Conservation (phyloP, 495 filamentous ascomycete species). For the Neurospora pannonica region DNA sequence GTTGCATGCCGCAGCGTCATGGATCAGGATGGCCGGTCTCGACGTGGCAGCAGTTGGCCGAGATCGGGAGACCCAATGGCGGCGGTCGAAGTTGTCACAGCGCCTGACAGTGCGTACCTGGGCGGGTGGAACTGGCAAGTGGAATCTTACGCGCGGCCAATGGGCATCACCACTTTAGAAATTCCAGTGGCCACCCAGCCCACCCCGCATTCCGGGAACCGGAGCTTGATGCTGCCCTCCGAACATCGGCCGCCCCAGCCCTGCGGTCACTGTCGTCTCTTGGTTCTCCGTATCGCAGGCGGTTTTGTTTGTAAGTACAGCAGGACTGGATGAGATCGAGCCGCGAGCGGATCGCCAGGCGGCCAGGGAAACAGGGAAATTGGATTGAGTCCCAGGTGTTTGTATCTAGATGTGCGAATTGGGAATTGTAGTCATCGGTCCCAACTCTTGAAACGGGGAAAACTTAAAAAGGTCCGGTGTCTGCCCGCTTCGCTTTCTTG, state of each 20-base stretch:
- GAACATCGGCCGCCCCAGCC: conserved; percentile 18
- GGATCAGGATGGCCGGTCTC: background rate
- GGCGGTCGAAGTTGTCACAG: background rate
- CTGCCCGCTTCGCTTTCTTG: background rate
- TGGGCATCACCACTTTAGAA: conserved; percentile 17
- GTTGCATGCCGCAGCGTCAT: background rate
- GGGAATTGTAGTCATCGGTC: background rate
- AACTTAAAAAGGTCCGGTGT: background rate
- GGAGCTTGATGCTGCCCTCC: conserved; percentile 19
- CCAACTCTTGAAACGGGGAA: background rate
- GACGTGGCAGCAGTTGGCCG: background rate
- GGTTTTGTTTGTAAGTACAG: background rate
- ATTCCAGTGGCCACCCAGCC: conserved; percentile 16
- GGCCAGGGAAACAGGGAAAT: background rate
- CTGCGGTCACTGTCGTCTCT: background rate
- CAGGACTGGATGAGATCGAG: background rate
- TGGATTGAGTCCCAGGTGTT: background rate
- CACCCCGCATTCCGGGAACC: conserved; percentile 32
- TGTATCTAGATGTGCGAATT: background rate
- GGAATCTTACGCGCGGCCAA: conserved; percentile 11
- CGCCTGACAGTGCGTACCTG: background rate
- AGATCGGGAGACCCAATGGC: background rate
- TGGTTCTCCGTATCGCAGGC: background rate
- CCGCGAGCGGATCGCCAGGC: background rate
- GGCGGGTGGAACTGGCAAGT: background rate